A percentile compares a stretch with the other conserved stretches of the same genome.
Evolutionary conservation across 352 stramenopile genomes (phyloP).

Genomic region (Saprolegnia parasitica): DNA sequence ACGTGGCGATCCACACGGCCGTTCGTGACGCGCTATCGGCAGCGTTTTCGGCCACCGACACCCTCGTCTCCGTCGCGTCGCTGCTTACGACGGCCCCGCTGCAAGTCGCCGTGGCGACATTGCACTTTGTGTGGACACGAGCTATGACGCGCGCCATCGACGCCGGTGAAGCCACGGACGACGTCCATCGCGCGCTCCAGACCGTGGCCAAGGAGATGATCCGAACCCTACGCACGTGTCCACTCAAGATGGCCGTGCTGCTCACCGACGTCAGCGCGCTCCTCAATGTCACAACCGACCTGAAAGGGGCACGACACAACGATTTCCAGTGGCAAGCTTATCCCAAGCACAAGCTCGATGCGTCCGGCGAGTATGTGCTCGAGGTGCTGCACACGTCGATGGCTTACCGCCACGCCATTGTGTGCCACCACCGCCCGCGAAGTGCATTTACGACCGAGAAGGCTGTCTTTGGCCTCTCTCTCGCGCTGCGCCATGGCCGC

Average conservation of each 20-base stretch:
- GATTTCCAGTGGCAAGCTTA: not conserved
- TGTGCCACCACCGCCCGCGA: slow-evolving; percentile 7
- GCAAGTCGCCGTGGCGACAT: slow-evolving; percentile 2
- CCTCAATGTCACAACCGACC: not conserved
- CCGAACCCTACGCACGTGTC: not conserved
- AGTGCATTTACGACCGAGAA: not conserved
- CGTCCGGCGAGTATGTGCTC: not conserved
- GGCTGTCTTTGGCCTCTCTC: slow-evolving; percentile 3
- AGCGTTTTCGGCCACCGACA: not conserved
- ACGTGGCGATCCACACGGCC: not conserved
- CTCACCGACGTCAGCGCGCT: slow-evolving; percentile 7
- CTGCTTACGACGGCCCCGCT: not conserved
- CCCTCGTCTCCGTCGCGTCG: not conserved
- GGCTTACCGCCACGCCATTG: slow-evolving; percentile 20
- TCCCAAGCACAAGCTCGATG: not conserved
- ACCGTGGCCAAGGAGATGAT: not conserved
- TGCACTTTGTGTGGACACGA: slow-evolving; percentile 11
- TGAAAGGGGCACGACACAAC: not conserved
- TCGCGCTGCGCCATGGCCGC: not conserved
- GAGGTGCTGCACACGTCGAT: not conserved
- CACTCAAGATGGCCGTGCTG: not conserved
- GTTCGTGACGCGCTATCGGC: not conserved
- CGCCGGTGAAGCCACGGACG: not conserved
- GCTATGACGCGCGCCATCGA: not conserved
- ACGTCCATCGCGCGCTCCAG: not conserved